Evolutionary conservation across 2,329 filamentous ascomycete species (phyloP).

Genomic region (Penicillium verrucosum): DNA sequence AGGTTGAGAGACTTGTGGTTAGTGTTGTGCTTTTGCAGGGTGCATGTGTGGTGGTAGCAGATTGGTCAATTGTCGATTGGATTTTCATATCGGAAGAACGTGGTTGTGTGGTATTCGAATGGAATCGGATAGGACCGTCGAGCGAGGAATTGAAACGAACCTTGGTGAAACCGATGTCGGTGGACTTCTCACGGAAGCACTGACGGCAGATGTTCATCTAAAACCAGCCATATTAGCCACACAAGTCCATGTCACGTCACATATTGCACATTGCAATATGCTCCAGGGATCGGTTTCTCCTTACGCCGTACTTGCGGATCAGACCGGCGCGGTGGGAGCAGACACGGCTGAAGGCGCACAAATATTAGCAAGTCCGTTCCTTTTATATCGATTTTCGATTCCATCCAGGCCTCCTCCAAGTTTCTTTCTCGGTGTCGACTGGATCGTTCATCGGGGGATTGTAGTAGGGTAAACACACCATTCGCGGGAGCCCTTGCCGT

Average conservation of each 20-base stretch:
- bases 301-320: constrained; percentile 94
- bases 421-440: constrained; percentile 4
- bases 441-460: constrained; percentile 14
- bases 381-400: constrained; percentile 24
- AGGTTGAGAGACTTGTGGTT: constrained; percentile 10
- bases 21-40: constrained; percentile 9
- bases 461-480: constrained; percentile 64
- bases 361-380: constrained; percentile 23
- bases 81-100: neutral
- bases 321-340: constrained; percentile 97
- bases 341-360: constrained; percentile 58
- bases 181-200: constrained; percentile 67
- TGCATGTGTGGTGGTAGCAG: neutral
- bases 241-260: constrained; percentile 10
- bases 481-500: constrained; percentile 87
- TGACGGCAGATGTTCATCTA: constrained; percentile 59
- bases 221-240: constrained; percentile 20
- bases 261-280: neutral
- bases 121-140: neutral
- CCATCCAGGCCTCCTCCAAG: constrained; percentile 10
- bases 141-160: constrained; percentile 42
- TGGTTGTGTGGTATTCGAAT: neutral
- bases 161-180: constrained; percentile 68
- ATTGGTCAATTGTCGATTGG: neutral
- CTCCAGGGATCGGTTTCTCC: constrained; percentile 14